phyloP scores from a whole-genome alignment of 306 rosid species.

The Mimosa bimucronata region DNA sequence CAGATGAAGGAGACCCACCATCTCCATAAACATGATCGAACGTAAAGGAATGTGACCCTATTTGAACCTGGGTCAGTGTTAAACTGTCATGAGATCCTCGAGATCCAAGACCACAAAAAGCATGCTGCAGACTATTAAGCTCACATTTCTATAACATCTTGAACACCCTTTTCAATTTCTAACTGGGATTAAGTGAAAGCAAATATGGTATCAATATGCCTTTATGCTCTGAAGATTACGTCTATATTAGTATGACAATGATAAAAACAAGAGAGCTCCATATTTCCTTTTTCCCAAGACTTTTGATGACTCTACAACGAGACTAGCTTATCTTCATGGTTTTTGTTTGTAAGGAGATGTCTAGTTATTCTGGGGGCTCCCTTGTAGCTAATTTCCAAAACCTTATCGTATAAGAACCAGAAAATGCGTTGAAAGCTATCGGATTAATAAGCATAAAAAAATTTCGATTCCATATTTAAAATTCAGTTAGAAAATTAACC shows the following conservation, averaged over 20 bases:
- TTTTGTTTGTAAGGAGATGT: slow-evolving; percentile 5
- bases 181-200: slow-evolving; percentile 23
- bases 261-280: slow-evolving; percentile 11
- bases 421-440: not conserved
- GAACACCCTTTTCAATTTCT: not conserved
- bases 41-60: slow-evolving; percentile 81
- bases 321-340: not conserved
- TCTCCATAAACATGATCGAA: slow-evolving; percentile 80
- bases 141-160: not conserved
- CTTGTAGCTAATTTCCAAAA: slow-evolving; percentile 24
- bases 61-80: slow-evolving; percentile 63
- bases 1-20: slow-evolving; percentile 65
- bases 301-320: not conserved
- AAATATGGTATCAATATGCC: slow-evolving; percentile 3
- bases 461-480: slow-evolving; percentile 18
- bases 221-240: slow-evolving; percentile 10
- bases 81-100: slow-evolving; percentile 40
- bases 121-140: slow-evolving; percentile 32
- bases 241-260: not conserved
- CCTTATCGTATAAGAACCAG: not conserved
- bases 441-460: slow-evolving; percentile 8
- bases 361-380: slow-evolving; percentile 1
- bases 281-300: not conserved
- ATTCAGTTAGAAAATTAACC: not conserved
- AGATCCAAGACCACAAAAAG: slow-evolving; percentile 22